Conservation (phyloP, 192 early-diverging fungal genomes). For the Diversispora epigaea region DNA sequence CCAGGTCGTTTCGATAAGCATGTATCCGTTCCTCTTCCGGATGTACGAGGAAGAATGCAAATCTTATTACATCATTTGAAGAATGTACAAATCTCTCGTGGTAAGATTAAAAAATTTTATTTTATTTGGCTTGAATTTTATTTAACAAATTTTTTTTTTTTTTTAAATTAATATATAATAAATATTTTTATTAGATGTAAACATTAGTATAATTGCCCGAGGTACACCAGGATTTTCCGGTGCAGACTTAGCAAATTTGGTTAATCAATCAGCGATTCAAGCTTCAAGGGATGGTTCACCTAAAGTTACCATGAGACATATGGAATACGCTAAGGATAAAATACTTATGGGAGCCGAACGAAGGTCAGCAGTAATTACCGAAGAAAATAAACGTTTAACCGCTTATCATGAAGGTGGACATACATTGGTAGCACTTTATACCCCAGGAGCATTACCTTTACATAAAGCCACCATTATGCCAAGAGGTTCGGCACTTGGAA, state of each 20-base stretch:
- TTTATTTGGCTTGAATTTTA: background rate
- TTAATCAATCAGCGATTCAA: constrained; percentile 97
- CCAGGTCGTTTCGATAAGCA: constrained; percentile 97
- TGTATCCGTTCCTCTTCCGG: constrained; percentile 91
- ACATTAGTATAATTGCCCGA: constrained; percentile 83
- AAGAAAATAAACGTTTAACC: constrained; percentile 82
- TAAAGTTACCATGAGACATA: constrained; percentile 73
- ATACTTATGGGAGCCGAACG: constrained; percentile 98
- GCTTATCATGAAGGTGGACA: constrained; percentile 99
- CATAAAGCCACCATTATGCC: constrained; percentile 99
- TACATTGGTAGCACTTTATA: constrained; percentile 91
- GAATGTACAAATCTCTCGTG: constrained; percentile 61
- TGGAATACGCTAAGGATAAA: constrained; percentile 98
- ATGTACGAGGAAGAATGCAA: constrained; percentile 91
- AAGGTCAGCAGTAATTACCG: constrained; percentile 86
- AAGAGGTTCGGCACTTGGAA: constrained; percentile 80
- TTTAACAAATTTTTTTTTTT: background rate
- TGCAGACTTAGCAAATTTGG: constrained; percentile 95
- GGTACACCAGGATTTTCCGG: constrained; percentile 99
- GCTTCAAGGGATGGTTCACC: constrained; percentile 80
- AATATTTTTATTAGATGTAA: constrained; percentile 59
- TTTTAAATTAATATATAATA: no score
- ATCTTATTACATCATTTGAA: constrained; percentile 92
- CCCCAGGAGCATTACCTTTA: constrained; percentile 91
- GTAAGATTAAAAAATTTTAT: background rate